These are phyloP conservation scores for Suillus cothurnatus DNA, from an alignment of 768 basidiomycete species.

Conservation along the genomic window DNA sequence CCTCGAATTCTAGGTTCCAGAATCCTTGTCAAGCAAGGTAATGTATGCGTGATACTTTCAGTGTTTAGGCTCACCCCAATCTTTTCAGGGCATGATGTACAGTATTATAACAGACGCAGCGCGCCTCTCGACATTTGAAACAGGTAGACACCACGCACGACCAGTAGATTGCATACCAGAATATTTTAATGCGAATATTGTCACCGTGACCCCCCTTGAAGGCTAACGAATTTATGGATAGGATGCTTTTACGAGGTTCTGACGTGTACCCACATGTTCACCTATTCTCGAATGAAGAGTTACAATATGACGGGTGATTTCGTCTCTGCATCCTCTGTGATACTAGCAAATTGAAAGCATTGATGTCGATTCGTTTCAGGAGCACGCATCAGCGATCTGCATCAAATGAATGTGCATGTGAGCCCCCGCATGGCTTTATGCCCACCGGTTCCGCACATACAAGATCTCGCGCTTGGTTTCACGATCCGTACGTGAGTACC, in stretches of 20 bases:
- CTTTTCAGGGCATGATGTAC: conserved; percentile 8
- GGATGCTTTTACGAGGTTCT: not conserved
- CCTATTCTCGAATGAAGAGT: conserved; percentile 1
- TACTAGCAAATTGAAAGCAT: not conserved
- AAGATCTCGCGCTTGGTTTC: not conserved
- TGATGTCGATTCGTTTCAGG: not conserved
- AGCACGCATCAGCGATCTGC: not conserved
- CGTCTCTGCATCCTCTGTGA: not conserved
- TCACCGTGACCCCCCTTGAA: not conserved
- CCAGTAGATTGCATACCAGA: conserved; percentile 6
- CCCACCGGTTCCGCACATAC: not conserved
- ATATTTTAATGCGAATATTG: not conserved
- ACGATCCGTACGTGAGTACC: not conserved
- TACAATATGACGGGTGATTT: conserved; percentile 13
- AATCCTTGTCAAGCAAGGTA: too few species aligned
- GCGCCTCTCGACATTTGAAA: conserved; percentile 18
- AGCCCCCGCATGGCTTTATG: not conserved
- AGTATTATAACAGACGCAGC: conserved; percentile 10
- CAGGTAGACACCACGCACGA: conserved; percentile 11
- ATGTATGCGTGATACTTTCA: not conserved
- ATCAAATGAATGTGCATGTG: not conserved
- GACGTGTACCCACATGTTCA: not conserved
- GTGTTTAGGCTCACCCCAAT: not conserved
- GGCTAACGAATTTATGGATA: not conserved
- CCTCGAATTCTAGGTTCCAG: too few species aligned